Base-by-base conservation (phyloP, 495 filamentous ascomycete species). In the Monascus purpureus region DNA sequence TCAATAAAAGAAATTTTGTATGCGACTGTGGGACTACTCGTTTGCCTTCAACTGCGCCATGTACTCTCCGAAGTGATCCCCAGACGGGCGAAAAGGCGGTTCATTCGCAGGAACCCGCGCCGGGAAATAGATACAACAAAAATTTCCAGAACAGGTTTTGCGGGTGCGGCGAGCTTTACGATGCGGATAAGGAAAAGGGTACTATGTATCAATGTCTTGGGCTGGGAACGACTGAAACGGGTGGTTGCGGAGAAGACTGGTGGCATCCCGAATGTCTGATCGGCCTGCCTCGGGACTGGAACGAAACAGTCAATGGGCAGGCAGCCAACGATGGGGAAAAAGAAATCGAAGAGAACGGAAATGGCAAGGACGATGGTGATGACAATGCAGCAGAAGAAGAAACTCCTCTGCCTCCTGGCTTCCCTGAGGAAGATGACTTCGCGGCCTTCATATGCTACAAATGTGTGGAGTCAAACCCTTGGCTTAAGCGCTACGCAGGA, bases 131-230 rank as follows among this genome's bases (percentile, higher is more conserved):
- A 42, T 96, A 96, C 57, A 92, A 93, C 45, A 78, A 94, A 22
- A 99, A 99, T 55, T 96, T 88, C 41, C 71, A 71, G 41, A 94
- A 94, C 40, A 70, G 70, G 32, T 99, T 96, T 55, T 99, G 92
- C 51, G 82, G 80, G 8, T 99, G 92, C 46, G 73, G 68, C 17
- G 73, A 84, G 44, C 67, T 84, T 32, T 99, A 99, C 46, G 75
- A 92, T 45, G 71, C 85, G 0, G 61, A 84, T 25, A 61, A 77
- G 47, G 84, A 99, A 53, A 87, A 84, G 42, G 90, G 90, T 1
- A 95, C 85, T n/a, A 99, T 99, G 92, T 96, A 88, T 49, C 92
- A 99, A 57, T 99, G 92, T 52, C 51, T 96, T 2, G 85, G 86
- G 0, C 66, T 99, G 3, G 86, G 84, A 0, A 76, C 73, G 0